Percentiles rank a stretch among this genome's conserved stretches.
Conservation (phyloP, 768 basidiomycete genomes). For the Neoboletus magnificus region DNA sequence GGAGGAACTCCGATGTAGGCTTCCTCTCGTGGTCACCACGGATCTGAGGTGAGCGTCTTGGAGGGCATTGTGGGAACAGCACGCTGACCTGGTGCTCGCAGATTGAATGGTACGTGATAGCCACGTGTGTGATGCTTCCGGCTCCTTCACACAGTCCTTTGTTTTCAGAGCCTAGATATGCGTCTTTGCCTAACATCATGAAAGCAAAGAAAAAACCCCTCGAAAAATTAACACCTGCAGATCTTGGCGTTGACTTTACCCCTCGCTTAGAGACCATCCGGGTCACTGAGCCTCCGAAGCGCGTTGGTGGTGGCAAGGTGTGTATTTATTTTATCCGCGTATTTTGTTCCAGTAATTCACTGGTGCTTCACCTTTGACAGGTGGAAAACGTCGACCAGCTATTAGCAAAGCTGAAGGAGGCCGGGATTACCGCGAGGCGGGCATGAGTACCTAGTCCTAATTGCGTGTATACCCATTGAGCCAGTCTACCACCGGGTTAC, state of each 20-base stretch:
- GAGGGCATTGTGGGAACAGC: neutral
- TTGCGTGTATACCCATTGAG: constrained; percentile 3
- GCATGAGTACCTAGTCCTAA: constrained; percentile 10
- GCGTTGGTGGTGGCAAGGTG: constrained; percentile 89
- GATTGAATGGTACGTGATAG: constrained; percentile 62
- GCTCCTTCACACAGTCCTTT: neutral
- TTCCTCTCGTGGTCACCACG: constrained; percentile 89
- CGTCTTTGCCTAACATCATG: constrained; percentile 96
- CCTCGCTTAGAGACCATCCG: constrained; percentile 84
- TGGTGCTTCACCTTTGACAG: constrained; percentile 28
- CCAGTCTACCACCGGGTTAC: neutral
- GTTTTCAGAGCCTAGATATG: constrained; percentile 84
- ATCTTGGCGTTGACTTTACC: constrained; percentile 80
- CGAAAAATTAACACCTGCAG: constrained; percentile 74
- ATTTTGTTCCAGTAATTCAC: neutral
- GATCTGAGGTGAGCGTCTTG: constrained; percentile 70
- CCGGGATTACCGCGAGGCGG: constrained; percentile 49
- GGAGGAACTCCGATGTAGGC: constrained; percentile 71
- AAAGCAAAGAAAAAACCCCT: constrained; percentile 99
- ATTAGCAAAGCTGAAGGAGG: constrained; percentile 84
- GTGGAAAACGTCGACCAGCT: constrained; percentile 87
- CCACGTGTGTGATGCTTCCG: neutral
- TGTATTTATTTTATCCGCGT: constrained; percentile 13
- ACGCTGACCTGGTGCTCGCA: constrained; percentile 24
- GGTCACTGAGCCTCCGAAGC: constrained; percentile 84